Conservation (phyloP, 2,329 filamentous ascomycete species). For the Phaeosphaeriaceae sp. region DNA sequence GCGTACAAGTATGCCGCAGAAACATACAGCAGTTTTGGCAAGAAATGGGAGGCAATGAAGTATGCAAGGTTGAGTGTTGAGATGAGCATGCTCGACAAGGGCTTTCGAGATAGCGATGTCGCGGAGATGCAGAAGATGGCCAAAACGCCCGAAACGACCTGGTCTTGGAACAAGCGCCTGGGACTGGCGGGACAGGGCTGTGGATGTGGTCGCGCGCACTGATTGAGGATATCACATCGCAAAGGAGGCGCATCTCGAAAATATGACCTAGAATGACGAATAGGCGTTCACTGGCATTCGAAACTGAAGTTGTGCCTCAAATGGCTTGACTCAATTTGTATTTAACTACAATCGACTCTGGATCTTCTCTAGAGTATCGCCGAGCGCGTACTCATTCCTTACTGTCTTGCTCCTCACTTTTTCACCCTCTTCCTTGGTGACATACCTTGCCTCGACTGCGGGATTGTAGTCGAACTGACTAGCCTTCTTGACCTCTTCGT, state of each 20-base stretch:
- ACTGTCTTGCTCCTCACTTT: conserved; percentile 73
- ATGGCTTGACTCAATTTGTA: not conserved
- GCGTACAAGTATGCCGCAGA: conserved; percentile 52
- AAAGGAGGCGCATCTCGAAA: not conserved
- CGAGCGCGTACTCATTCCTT: conserved; percentile 73
- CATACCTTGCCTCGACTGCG: conserved; percentile 85
- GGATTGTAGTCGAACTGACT: conserved; percentile 88
- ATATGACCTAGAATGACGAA: not conserved
- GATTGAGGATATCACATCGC: not conserved
- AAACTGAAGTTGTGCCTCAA: not conserved
- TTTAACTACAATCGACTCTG: conserved; percentile 66
- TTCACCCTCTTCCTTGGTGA: conserved; percentile 77
- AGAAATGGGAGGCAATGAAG: conserved; percentile 36
- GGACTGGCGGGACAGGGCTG: conserved; percentile 24
- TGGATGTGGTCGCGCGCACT: conserved; percentile 32
- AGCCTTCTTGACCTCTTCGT: conserved; percentile 68
- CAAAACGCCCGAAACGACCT: conserved; percentile 34
- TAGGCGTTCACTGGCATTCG: not conserved
- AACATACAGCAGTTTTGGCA: conserved; percentile 47
- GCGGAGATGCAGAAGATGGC: conserved; percentile 38
- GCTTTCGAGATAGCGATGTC: conserved; percentile 36
- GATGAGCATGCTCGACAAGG: conserved; percentile 39
- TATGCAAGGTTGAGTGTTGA: conserved; percentile 40
- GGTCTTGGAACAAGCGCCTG: conserved; percentile 46
- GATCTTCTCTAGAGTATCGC: conserved; percentile 76